Conservation (phyloP, 2,329 filamentous ascomycete genomes). For the Corynespora cassiicola region DNA sequence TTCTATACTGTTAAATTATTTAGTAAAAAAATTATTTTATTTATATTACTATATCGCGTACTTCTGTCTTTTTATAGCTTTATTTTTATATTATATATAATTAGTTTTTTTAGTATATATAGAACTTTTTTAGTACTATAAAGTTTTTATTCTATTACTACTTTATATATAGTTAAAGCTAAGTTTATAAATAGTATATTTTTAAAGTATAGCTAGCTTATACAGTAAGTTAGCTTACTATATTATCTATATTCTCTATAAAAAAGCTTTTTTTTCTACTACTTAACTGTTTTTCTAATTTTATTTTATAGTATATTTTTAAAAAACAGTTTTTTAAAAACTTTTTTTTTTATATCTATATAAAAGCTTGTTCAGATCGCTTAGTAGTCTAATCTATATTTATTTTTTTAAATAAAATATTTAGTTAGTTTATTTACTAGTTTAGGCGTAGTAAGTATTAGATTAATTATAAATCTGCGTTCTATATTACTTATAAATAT, state of each 20-base stretch:
- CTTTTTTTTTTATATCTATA: constrained; percentile 11
- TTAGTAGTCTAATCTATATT: constrained; percentile 16
- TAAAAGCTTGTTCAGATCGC: constrained; percentile 16
- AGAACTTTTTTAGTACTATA: constrained; percentile 8
- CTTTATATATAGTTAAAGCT: constrained; percentile 13
- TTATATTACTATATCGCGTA: constrained; percentile 8
- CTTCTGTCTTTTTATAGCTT: constrained; percentile 11
- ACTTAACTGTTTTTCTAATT: constrained; percentile 11
- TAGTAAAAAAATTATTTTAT: constrained; percentile 17
- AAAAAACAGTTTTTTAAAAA: constrained; percentile 14
- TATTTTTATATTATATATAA: constrained; percentile 8
- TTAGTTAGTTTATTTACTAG: constrained; percentile 11
- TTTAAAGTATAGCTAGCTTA: constrained; percentile 9
- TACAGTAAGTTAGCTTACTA: constrained; percentile 5
- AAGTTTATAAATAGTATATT: constrained; percentile 1
- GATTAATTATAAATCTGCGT: constrained; percentile 9
- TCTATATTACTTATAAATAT: constrained; percentile 2
- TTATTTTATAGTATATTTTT: constrained; percentile 20
- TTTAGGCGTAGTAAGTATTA: constrained; percentile 10
- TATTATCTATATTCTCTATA: constrained; percentile 7
- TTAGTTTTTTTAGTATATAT: constrained; percentile 21
- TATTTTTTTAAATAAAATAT: constrained; percentile 11
- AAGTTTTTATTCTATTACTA: constrained; percentile 12
- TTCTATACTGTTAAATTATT: constrained; percentile 16
- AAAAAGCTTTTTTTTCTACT: constrained; percentile 5